Percentiles rank a stretch among this genome's conserved stretches.
These are phyloP conservation scores for Populus hybrid DNA, from an alignment of 441 rosid genomes.

Conservation along the genomic window DNA sequence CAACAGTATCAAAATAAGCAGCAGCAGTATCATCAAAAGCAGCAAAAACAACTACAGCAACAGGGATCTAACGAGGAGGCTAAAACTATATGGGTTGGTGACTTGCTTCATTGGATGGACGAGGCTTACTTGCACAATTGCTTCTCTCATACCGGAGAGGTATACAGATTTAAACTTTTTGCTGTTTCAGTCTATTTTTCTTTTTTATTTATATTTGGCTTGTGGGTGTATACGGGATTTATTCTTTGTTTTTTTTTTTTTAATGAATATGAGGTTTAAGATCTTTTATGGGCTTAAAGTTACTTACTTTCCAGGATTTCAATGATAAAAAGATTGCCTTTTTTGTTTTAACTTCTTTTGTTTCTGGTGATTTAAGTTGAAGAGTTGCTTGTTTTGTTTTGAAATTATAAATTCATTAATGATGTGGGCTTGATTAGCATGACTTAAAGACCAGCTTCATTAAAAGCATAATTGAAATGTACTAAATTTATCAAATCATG, in stretches of 20 bases:
- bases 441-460: not conserved
- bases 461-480: not conserved
- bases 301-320: not conserved
- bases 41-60: conserved; percentile 31
- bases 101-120: conserved; percentile 97
- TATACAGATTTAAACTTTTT: conserved; percentile 10
- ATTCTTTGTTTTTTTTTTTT: not conserved
- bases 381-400: not conserved
- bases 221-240: not conserved
- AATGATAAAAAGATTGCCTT: not conserved
- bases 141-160: conserved; percentile 80
- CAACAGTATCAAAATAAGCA: conserved; percentile 40
- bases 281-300: not conserved
- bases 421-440: not conserved
- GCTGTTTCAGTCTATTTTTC: conserved; percentile 8
- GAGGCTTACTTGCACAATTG: conserved; percentile 78
- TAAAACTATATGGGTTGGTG: conserved; percentile 87
- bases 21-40: conserved; percentile 42
- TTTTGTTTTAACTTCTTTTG: not conserved
- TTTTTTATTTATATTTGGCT: not conserved
- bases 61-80: conserved; percentile 57
- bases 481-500: not conserved
- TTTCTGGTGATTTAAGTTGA: not conserved
- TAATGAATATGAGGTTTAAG: not conserved
- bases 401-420: not conserved